Evolutionary conservation across 805 yeast genomes (phyloP), one percentile per base, ranked within the genome.

Genomic region (Kodamaea jinghongensis): DNA sequence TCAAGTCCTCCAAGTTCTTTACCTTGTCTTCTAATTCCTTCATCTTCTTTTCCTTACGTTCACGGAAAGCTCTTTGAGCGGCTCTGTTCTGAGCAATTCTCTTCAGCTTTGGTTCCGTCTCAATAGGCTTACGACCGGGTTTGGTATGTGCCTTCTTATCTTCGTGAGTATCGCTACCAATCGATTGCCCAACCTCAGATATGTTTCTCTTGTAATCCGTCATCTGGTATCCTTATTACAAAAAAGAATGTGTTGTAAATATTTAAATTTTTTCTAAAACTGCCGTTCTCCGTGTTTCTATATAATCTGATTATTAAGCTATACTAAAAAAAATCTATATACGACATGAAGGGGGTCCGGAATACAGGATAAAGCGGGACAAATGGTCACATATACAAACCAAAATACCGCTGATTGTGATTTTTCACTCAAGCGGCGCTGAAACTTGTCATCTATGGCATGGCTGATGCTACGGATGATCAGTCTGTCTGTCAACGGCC

Each of bases 41-140:
- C 81, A 93, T 76, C 55, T 86, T 87, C 36, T 73, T 74, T 61
- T 91, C 98, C 60, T 91, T 91, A 45, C 98, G 78, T 63, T 93
- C 98, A 42, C 98, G 73, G 64, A 88, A 91, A 5, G 98, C 98
- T 40, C 98, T 73, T 64, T 93, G 99, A n/a, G 98, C 98, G 3
- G 97, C 97, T 53, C 98, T 76, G 61, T 93, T 91, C 65, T 93
- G 98, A 2, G 97, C 97, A 11, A 96, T 88, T 51, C 99, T 73
- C 70, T 87, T 91, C 54, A 79, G 81, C 57, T 84, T 88, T 6
- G 95, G 90, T 50, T 88, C 95, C 13, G 77, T 74, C 6, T 83
- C 78, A 38, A 84, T 67, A 0, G 87, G 90, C 67, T 86, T 89
- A 43, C 96, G 74, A 2, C 96, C 96, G 0, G 93, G 88, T 55